Percentiles rank a stretch among this genome's conserved stretches.
phyloP scores from a whole-genome alignment of 306 rosid species.

The Glycine soja region DNA sequence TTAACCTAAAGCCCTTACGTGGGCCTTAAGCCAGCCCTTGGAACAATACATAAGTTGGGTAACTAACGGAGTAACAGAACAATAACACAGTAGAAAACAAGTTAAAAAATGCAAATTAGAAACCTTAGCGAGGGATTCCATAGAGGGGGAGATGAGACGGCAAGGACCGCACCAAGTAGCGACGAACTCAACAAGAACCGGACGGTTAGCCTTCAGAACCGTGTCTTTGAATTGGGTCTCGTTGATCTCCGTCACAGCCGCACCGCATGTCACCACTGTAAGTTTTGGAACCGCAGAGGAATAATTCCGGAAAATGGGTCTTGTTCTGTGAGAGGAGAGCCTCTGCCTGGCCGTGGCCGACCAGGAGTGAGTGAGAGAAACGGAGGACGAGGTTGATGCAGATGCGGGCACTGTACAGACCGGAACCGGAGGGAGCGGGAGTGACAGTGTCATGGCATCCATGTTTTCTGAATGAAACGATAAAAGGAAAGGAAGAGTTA shows the following conservation, averaged over 20 bases:
- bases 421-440: slow-evolving; percentile 29
- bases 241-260: slow-evolving; percentile 62
- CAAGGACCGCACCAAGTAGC: slow-evolving; percentile 96
- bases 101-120: too few species aligned
- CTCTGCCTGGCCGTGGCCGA: too few species aligned
- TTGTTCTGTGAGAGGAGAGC: slow-evolving; percentile 2
- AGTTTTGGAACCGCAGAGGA: slow-evolving; percentile 50
- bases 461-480: too few species aligned
- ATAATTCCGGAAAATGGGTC: neutral
- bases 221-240: slow-evolving; percentile 69
- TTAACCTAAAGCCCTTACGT: too few species aligned
- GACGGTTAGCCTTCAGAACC: slow-evolving; percentile 71
- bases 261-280: slow-evolving; percentile 53
- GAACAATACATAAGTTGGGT: too few species aligned
- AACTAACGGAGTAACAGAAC: too few species aligned
- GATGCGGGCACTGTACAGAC: slow-evolving; percentile 48
- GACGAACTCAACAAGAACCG: slow-evolving; percentile 90
- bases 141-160: slow-evolving; percentile 76
- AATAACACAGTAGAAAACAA: too few species aligned
- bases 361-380: slow-evolving; percentile 30
- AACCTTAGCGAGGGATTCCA: slow-evolving; percentile 77
- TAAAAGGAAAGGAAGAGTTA: too few species aligned
- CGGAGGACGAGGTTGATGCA: slow-evolving; percentile 12
- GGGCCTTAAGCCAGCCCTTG: too few species aligned
- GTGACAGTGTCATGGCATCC: neutral